Evolutionary conservation across 2,329 filamentous ascomycete genomes (phyloP), one percentile per base, ranked within the genome.

Genomic region (Parastagonospora avenae): DNA sequence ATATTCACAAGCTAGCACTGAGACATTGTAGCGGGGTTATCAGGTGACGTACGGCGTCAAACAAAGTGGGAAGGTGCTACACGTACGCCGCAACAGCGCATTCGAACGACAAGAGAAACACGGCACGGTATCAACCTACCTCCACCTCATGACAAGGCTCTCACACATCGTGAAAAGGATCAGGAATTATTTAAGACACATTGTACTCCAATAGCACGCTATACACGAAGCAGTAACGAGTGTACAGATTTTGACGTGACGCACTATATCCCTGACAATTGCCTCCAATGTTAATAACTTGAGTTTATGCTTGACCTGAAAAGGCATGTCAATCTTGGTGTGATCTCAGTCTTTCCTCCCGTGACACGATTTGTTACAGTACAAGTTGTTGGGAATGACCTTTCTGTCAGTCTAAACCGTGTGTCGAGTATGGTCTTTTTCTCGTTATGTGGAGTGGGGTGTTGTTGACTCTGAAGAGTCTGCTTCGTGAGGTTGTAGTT

Each of bases 361-460:
- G 3, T 16, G 8, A 27, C 39, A 41, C 8, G 2, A 4, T n/a
- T 31, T 28, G 11, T 11, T 41, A 41, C 39, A 28, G 11, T 15
- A 31, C 28, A 30, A 9, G 24, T 31, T 27, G 27, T 9, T 24
- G 2, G 3, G 24, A 12, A 15, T 11, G 27, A 41, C 24, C 8
- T 41, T 11, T 19, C 30, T n/a, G 11, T 9, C 24, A 41, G 12
- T 9, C n/a, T 27, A 27, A 31, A 24, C 14, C 27, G 4, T 7
- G 4, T 15, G 24, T 30, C 27, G 27, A 41, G 8, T 14, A n/a
- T 15, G 6, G n/a, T 41, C 11, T 31, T 41, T 41, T 31, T 41
- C 27, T 39, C 39, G 39, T 31, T 41, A n/a, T 41, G 39, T 15
- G 15, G 39, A 41, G 39, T 41, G 39, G 39, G 39, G 39, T 41